phyloP scores from a whole-genome alignment of 1,139 yeast species.

The Protomyces macrosporus region DNA sequence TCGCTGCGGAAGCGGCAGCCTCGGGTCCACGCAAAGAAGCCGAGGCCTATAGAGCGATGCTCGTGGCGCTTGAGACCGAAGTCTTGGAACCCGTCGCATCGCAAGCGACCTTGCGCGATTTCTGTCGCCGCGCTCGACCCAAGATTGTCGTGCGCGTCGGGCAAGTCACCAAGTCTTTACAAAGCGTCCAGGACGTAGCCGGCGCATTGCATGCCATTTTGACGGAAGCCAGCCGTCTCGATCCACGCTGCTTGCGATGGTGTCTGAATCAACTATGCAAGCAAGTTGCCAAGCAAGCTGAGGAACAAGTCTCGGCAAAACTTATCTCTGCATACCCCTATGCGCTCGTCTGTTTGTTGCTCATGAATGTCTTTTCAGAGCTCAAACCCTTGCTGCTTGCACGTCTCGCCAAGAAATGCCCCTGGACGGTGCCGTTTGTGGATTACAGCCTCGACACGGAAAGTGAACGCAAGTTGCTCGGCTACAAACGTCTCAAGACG shows the following conservation, averaged over 20 bases:
- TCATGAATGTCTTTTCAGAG: slow-evolving; percentile 58
- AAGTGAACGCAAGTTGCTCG: slow-evolving; percentile 78
- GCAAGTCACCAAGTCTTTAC: slow-evolving; percentile 68
- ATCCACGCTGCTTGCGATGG: slow-evolving; percentile 48
- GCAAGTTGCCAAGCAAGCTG: slow-evolving; percentile 84
- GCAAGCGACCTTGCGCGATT: slow-evolving; percentile 44
- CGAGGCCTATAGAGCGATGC: slow-evolving; percentile 37
- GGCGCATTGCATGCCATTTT: slow-evolving; percentile 51
- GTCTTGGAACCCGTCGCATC: slow-evolving; percentile 43
- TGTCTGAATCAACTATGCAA: slow-evolving; percentile 75
- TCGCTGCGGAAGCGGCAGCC: slow-evolving; percentile 33
- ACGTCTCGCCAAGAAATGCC: slow-evolving; percentile 85
- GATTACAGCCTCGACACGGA: slow-evolving; percentile 56
- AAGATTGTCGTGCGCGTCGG: slow-evolving; percentile 85
- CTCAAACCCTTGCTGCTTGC: slow-evolving; percentile 66
- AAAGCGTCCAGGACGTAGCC: slow-evolving; percentile 53
- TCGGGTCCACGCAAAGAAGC: slow-evolving; percentile 33
- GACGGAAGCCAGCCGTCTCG: slow-evolving; percentile 42
- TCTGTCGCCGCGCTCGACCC: slow-evolving; percentile 51
- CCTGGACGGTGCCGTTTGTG: slow-evolving; percentile 63
- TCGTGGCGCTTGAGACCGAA: slow-evolving; percentile 48
- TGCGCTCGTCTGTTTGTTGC: slow-evolving; percentile 56
- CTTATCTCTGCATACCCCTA: slow-evolving; percentile 76
- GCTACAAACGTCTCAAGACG: slow-evolving; percentile 65
- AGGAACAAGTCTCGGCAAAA: slow-evolving; percentile 78